A percentile compares a stretch with the other conserved stretches of the same genome.
Conservation (phyloP, 495 filamentous ascomycete species). For the Penicillium arizonense region DNA sequence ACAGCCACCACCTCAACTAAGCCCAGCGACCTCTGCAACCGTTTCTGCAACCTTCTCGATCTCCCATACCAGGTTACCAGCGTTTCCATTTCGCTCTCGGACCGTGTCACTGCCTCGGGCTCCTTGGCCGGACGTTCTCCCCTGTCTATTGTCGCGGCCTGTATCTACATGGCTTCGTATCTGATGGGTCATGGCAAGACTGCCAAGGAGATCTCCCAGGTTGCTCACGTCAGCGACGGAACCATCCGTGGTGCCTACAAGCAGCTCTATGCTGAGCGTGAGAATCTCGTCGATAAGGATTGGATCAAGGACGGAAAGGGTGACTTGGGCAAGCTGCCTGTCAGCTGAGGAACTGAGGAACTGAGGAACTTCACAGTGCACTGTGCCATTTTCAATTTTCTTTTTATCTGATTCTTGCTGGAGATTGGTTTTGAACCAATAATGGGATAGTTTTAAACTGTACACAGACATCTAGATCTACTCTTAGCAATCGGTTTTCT, state of each 20-base stretch:
- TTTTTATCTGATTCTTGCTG: background rate
- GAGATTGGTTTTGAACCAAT: background rate
- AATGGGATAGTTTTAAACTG: background rate
- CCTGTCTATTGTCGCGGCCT: slow-evolving; percentile 88
- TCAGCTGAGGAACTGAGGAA: slow-evolving; percentile 26
- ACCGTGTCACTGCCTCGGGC: slow-evolving; percentile 66
- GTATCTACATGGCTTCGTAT: slow-evolving; percentile 91
- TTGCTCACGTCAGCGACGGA: slow-evolving; percentile 88
- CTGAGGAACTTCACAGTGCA: background rate
- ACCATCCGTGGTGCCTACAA: slow-evolving; percentile 96
- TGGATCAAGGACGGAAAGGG: slow-evolving; percentile 72
- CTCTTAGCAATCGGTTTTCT: no score
- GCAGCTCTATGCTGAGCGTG: slow-evolving; percentile 69
- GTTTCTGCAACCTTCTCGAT: slow-evolving; percentile 81
- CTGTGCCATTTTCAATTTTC: background rate
- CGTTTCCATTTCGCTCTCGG: slow-evolving; percentile 70
- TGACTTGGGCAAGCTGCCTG: slow-evolving; percentile 66
- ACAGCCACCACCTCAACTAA: slow-evolving; percentile 74
- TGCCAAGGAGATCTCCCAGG: slow-evolving; percentile 77
- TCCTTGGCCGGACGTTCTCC: slow-evolving; percentile 90
- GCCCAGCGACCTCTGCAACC: slow-evolving; percentile 79
- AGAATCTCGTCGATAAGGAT: slow-evolving; percentile 70
- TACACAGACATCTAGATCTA: background rate
- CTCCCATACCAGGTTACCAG: slow-evolving; percentile 66
- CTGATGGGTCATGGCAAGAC: slow-evolving; percentile 74